phyloP scores from a whole-genome alignment of 1,284 basidiomycete species.

The Heliocybe sulcata region DNA sequence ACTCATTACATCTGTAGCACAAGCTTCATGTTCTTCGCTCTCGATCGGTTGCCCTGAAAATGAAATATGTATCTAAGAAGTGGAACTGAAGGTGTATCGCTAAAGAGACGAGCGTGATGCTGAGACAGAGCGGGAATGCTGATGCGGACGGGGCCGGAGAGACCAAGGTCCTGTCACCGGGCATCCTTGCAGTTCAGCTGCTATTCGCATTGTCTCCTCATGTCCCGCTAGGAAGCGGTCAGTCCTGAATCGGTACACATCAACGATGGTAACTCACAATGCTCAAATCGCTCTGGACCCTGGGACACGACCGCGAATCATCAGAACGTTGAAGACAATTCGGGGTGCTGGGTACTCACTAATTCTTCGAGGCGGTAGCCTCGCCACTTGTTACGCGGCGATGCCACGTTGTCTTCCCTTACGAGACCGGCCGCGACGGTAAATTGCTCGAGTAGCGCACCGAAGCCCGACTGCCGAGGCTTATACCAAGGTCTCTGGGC shows the following conservation, averaged over 20 bases:
- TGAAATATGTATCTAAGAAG: too few relatives aligned
- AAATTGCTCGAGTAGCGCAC: neutral
- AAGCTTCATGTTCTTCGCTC: too few relatives aligned
- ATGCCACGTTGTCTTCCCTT: neutral
- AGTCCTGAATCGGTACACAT: neutral
- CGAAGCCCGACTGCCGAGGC: neutral
- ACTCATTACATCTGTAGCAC: too few relatives aligned
- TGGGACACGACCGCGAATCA: neutral
- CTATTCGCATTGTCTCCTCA: conserved; percentile 1
- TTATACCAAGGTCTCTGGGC: conserved; percentile 1
- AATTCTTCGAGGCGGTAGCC: conserved; percentile 4
- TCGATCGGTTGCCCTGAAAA: too few relatives aligned
- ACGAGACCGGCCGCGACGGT: neutral
- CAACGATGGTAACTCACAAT: neutral
- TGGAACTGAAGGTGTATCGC: too few relatives aligned
- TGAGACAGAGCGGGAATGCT: neutral
- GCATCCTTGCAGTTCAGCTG: conserved; percentile 3
- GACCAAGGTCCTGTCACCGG: conserved; percentile 4
- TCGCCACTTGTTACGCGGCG: neutral
- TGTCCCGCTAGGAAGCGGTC: neutral
- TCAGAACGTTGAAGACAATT: neutral
- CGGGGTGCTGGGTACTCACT: neutral
- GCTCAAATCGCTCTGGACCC: neutral
- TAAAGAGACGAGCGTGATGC: too few relatives aligned
- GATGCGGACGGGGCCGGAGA: neutral